Conservation (phyloP, 2,329 filamentous ascomycete species). For the Colletotrichum australisinense region DNA sequence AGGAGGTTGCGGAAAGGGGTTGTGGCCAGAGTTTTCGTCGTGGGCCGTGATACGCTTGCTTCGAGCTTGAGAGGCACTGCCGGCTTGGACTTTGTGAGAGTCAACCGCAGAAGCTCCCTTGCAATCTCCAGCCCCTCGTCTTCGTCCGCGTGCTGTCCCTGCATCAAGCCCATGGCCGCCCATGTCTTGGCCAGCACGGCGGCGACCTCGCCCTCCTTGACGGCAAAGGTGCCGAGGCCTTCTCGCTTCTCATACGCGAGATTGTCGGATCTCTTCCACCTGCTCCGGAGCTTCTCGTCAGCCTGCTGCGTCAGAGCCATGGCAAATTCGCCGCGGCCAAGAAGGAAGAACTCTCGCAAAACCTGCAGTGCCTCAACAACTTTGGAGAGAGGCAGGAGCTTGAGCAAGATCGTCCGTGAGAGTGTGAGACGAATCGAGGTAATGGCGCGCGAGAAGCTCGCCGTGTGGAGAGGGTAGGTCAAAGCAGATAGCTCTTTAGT, state of each 20-base stretch:
- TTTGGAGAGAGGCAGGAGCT: conserved; percentile 80
- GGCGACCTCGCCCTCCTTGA: conserved; percentile 90
- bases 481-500: conserved; percentile 75
- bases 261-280: conserved; percentile 74
- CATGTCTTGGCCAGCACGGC: conserved; percentile 82
- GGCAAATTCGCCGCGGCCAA: conserved; percentile 91
- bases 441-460: conserved; percentile 78
- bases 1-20: conserved; percentile 83
- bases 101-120: conserved; percentile 79
- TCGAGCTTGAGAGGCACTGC: conserved; percentile 51
- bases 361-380: conserved; percentile 83
- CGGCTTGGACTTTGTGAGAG: conserved; percentile 63
- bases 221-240: conserved; percentile 69
- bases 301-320: conserved; percentile 87
- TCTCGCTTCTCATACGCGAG: conserved; percentile 68
- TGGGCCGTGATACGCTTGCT: conserved; percentile 43
- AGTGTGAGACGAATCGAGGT: conserved; percentile 82
- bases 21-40: conserved; percentile 51
- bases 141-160: conserved; percentile 77
- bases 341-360: conserved; percentile 86
- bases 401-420: conserved; percentile 85
- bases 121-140: conserved; percentile 87
- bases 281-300: conserved; percentile 80
- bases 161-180: conserved; percentile 81
- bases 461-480: conserved; percentile 78